Conservation (phyloP, 106 monocot genomes). For the Xerophyta viscosa region DNA sequence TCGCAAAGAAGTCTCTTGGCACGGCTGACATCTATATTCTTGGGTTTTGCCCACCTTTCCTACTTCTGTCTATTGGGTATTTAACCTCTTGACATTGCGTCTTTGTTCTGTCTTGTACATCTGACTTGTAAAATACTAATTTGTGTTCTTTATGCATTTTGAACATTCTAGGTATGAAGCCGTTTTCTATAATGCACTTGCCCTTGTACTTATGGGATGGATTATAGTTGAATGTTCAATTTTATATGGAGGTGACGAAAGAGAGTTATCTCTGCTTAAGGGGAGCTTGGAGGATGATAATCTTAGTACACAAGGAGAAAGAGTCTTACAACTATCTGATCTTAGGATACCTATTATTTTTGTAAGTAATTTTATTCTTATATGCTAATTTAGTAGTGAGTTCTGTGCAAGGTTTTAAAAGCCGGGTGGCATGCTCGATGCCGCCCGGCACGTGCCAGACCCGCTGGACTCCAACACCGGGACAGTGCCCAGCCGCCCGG, state of each 20-base stretch:
- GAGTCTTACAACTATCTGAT: constrained; percentile 61
- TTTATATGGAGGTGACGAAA: constrained; percentile 19
- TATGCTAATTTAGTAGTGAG: no score
- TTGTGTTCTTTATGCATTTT: constrained; percentile 1
- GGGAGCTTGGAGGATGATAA: constrained; percentile 22
- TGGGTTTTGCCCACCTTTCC: constrained; percentile 88
- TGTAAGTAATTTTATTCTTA: no score
- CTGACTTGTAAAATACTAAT: background rate
- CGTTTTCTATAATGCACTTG: constrained; percentile 72
- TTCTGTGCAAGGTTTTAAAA: no score
- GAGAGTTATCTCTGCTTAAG: constrained; percentile 10
- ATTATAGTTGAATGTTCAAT: constrained; percentile 62
- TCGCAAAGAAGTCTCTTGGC: constrained; percentile 50
- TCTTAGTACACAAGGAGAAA: constrained; percentile 30
- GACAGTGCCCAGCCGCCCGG: no score
- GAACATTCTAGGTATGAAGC: constrained; percentile 72
- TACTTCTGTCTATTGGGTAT: constrained; percentile 92
- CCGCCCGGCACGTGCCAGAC: no score
- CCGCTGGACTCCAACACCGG: no score
- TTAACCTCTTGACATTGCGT: background rate
- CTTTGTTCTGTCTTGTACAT: no score
- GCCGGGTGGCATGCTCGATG: no score
- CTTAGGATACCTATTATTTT: constrained; percentile 77
- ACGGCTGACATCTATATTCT: constrained; percentile 77
- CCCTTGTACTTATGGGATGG: constrained; percentile 90